A percentile compares a stretch with the other conserved stretches of the same genome.
Conservation (phyloP, 2,329 filamentous ascomycete species). For the Metarhizium rileyi region DNA sequence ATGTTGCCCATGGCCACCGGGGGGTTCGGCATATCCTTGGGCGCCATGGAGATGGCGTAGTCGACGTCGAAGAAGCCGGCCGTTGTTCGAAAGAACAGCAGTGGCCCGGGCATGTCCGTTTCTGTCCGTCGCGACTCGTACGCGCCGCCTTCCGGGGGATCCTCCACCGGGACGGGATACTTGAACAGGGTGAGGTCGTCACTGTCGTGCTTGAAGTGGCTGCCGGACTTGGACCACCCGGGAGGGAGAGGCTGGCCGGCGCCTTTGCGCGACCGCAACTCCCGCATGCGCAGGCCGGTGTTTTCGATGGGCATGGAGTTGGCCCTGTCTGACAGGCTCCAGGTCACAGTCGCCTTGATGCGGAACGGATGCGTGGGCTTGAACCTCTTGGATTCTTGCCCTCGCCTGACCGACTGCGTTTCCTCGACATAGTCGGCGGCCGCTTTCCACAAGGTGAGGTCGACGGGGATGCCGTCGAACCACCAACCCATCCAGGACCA, state of each 20-base stretch:
- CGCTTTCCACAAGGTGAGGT: slow-evolving; percentile 32
- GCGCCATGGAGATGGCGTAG: slow-evolving; percentile 25
- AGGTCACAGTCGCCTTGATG: slow-evolving; percentile 27
- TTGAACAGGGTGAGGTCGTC: slow-evolving; percentile 29
- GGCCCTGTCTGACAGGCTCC: slow-evolving; percentile 30
- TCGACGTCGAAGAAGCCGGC: slow-evolving; percentile 31
- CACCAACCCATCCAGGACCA: slow-evolving; percentile 42
- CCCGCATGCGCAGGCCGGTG: slow-evolving; percentile 29
- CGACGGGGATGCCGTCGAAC: slow-evolving; percentile 33
- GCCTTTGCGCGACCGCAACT: slow-evolving; percentile 25
- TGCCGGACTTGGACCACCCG: slow-evolving; percentile 29
- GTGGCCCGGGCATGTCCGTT: slow-evolving; percentile 25
- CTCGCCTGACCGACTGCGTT: slow-evolving; percentile 20
- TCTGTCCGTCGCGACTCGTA: slow-evolving; percentile 22
- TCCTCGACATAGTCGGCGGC: slow-evolving; percentile 34
- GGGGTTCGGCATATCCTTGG: slow-evolving; percentile 26
- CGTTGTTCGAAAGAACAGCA: slow-evolving; percentile 30
- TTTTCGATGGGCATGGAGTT: slow-evolving; percentile 25
- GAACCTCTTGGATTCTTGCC: slow-evolving; percentile 24
- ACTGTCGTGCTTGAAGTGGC: slow-evolving; percentile 29
- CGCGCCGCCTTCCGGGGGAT: slow-evolving; percentile 18
- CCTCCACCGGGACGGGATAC: slow-evolving; percentile 32
- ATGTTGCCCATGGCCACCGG: slow-evolving; percentile 34
- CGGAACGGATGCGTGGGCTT: slow-evolving; percentile 28
- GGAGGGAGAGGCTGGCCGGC: slow-evolving; percentile 22